Evolutionary conservation across 345 rosid species (phyloP).

Genomic region (Erysimum cheiranthoides): DNA sequence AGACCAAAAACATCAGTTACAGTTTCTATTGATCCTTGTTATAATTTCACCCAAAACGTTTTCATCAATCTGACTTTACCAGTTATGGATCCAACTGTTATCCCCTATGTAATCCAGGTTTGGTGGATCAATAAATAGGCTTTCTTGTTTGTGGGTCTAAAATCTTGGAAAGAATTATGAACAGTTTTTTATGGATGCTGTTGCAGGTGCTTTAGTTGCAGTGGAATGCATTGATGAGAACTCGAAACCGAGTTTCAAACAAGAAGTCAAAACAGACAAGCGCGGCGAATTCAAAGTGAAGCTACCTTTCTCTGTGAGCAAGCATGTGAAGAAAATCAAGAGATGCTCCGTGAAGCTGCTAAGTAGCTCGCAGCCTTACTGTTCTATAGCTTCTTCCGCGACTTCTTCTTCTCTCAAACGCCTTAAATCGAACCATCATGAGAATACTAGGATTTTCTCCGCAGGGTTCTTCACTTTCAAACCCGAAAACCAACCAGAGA

Average conservation of each 20-base stretch:
- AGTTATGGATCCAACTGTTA: too few relatives aligned
- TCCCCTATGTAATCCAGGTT: not conserved
- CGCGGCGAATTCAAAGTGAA: slow-evolving; percentile 71
- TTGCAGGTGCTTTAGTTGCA: slow-evolving; percentile 77
- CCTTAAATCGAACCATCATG: slow-evolving; percentile 58
- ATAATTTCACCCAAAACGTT: too few relatives aligned
- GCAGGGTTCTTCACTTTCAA: slow-evolving; percentile 94
- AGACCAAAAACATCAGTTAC: not conserved
- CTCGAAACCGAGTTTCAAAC: slow-evolving; percentile 52
- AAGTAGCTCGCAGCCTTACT: slow-evolving; percentile 73
- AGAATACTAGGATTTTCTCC: slow-evolving; percentile 61
- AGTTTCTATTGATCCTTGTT: too few relatives aligned
- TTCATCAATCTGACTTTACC: too few relatives aligned
- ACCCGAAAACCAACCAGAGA: slow-evolving; percentile 64
- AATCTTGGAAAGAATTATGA: slow-evolving; percentile 1
- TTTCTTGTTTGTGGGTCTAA: slow-evolving; percentile 15
- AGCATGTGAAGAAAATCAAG: slow-evolving; percentile 69
- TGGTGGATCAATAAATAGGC: not conserved
- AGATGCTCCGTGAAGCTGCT: slow-evolving; percentile 72
- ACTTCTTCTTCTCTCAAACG: slow-evolving; percentile 62
- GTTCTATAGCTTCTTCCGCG: slow-evolving; percentile 75
- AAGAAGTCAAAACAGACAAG: slow-evolving; percentile 70
- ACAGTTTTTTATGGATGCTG: not conserved
- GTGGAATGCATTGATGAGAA: slow-evolving; percentile 71
- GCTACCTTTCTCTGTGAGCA: slow-evolving; percentile 70